A percentile compares a stretch with the other conserved stretches of the same genome.
These are phyloP conservation scores for Solanum pinnatisectum DNA, from an alignment of 257 asterid species.

Conservation along the genomic window DNA sequence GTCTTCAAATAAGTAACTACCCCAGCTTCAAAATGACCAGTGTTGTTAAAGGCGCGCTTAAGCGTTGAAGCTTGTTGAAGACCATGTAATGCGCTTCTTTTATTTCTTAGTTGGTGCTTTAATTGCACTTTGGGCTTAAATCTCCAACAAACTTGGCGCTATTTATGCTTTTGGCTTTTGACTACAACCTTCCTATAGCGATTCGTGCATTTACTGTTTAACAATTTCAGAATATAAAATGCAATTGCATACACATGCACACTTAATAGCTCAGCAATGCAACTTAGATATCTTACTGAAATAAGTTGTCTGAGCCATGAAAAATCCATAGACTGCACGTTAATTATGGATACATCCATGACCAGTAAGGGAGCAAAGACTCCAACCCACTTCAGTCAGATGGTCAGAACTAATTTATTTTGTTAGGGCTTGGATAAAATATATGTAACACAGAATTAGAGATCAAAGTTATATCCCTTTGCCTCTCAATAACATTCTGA, in stretches of 20 bases:
- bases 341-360: neutral
- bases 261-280: neutral
- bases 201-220: neutral
- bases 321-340: neutral
- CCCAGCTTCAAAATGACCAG: neutral
- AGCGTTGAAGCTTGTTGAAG: neutral
- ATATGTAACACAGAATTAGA: neutral
- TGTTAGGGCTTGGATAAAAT: neutral
- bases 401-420: neutral
- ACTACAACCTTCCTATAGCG: neutral
- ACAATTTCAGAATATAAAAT: neutral
- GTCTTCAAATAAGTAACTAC: neutral
- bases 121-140: neutral
- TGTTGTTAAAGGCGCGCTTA: neutral
- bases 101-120: neutral
- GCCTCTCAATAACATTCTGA: neutral
- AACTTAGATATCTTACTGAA: neutral
- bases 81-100: neutral
- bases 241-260: neutral
- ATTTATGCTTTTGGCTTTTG: neutral
- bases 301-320: neutral
- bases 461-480: neutral
- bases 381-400: neutral
- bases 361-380: neutral
- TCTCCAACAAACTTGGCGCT: neutral